Conservation (phyloP, 495 filamentous ascomycete species). For the Friedmanniomyces endolithicus region DNA sequence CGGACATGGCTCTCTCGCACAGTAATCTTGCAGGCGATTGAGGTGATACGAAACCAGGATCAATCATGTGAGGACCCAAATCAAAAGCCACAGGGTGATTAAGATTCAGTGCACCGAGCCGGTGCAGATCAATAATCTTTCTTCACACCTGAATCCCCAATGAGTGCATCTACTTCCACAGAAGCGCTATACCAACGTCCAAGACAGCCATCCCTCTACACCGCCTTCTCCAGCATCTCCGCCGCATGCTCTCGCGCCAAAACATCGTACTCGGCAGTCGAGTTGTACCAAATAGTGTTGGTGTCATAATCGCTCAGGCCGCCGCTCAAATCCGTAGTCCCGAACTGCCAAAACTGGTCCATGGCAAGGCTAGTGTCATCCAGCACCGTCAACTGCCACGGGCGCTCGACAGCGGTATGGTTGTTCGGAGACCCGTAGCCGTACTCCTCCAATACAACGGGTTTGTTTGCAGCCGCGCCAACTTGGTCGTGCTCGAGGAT, state of each 20-base stretch:
- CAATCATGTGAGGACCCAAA: no score
- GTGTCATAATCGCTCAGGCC: conserved; percentile 14
- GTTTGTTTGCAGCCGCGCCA: conserved; percentile 4
- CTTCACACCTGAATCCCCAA: no score
- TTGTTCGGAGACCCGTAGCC: conserved; percentile 13
- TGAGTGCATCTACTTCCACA: background rate
- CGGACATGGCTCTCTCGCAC: no score
- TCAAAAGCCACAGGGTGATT: no score
- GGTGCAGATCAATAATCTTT: no score
- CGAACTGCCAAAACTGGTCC: conserved; percentile 30
- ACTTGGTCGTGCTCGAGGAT: conserved; percentile 18
- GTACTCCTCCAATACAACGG: conserved; percentile 20
- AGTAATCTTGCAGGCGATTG: no score
- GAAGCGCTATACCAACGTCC: background rate
- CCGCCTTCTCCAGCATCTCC: conserved; percentile 24
- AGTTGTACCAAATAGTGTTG: conserved; percentile 22
- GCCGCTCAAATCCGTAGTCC: conserved; percentile 14
- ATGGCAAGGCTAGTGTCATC: conserved; percentile 19
- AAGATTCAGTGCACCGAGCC: no score
- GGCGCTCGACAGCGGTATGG: conserved; percentile 12
- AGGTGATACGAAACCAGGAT: no score
- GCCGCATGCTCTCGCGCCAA: conserved; percentile 20
- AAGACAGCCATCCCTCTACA: background rate
- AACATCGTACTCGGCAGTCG: conserved; percentile 15
- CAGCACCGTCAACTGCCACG: conserved; percentile 22